phyloP scores from a whole-genome alignment of 495 filamentous ascomycete genomes.

The Evansstolkia leycettana region DNA sequence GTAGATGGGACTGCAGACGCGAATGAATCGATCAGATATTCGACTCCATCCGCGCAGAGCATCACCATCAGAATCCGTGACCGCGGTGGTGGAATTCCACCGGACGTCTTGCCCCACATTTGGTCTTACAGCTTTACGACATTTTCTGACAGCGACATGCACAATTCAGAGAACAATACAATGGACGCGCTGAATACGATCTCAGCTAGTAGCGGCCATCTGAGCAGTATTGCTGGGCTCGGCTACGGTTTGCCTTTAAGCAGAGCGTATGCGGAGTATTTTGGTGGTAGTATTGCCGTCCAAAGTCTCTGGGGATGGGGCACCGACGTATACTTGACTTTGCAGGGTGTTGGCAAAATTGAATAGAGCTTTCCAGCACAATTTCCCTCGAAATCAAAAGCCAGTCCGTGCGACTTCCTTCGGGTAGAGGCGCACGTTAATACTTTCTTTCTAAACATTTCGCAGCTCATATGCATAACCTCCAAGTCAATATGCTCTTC shows the following conservation, averaged over 20 bases:
- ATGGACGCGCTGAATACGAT: slow-evolving; percentile 62
- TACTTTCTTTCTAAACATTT: too few relatives aligned
- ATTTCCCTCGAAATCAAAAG: background rate
- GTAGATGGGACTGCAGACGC: slow-evolving; percentile 18
- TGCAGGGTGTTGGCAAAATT: slow-evolving; percentile 76
- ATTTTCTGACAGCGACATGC: slow-evolving; percentile 54
- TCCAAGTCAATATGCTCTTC: too few relatives aligned
- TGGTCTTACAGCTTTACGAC: slow-evolving; percentile 97
- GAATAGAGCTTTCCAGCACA: too few relatives aligned
- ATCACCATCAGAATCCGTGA: slow-evolving; percentile 94
- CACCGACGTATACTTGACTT: slow-evolving; percentile 64
- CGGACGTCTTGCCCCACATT: slow-evolving; percentile 70
- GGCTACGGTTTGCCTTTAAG: slow-evolving; percentile 89
- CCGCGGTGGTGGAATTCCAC: slow-evolving; percentile 81
- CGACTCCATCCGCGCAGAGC: slow-evolving; percentile 53
- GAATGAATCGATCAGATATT: slow-evolving; percentile 24
- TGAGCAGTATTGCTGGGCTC: slow-evolving; percentile 75
- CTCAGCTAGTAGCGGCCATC: slow-evolving; percentile 50
- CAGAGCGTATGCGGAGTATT: slow-evolving; percentile 94
- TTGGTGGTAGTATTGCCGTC: slow-evolving; percentile 88
- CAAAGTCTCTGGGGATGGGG: slow-evolving; percentile 97
- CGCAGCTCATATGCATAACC: too few relatives aligned
- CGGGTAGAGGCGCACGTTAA: too few relatives aligned
- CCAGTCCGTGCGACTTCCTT: too few relatives aligned
- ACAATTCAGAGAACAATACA: slow-evolving; percentile 26